Evolutionary conservation across 495 filamentous ascomycete genomes (phyloP).

Genomic region (Neurospora sp.): DNA sequence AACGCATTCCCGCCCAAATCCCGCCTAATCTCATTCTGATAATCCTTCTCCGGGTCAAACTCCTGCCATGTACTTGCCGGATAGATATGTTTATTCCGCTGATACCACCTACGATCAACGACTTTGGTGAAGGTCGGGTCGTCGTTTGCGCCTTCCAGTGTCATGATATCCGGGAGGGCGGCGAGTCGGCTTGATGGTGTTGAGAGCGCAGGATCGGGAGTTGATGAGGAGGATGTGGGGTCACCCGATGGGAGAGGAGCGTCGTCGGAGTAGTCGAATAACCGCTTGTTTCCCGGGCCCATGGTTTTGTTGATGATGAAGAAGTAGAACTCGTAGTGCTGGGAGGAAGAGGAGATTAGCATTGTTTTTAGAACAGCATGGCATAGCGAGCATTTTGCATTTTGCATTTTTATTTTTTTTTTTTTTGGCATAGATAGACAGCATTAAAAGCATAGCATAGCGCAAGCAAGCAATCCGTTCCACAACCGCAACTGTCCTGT

Average conservation of each 20-base stretch:
- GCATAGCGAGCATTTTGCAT: not conserved
- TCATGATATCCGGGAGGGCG: constrained; percentile 17
- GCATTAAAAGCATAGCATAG: not conserved
- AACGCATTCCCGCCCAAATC: constrained; percentile 86
- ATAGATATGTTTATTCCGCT: constrained; percentile 95
- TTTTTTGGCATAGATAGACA: not conserved
- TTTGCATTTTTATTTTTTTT: too few species aligned
- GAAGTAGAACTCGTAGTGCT: constrained; percentile 97
- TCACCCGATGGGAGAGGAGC: constrained; percentile 20
- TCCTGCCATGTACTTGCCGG: constrained; percentile 93
- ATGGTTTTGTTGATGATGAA: constrained; percentile 81
- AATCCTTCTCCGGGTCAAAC: constrained; percentile 83
- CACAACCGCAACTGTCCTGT: not conserved
- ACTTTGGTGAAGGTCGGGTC: constrained; percentile 86
- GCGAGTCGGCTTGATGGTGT: constrained; percentile 24
- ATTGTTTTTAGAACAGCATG: not conserved
- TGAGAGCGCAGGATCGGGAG: constrained; percentile 25
- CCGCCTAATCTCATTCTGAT: constrained; percentile 66
- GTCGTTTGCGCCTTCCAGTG: constrained; percentile 69
- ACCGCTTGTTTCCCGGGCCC: constrained; percentile 56
- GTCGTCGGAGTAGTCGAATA: constrained; percentile 67
- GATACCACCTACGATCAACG: constrained; percentile 93
- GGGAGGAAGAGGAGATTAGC: constrained; percentile 9
- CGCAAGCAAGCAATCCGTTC: not conserved
- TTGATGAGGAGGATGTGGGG: constrained; percentile 20